A percentile compares a stretch with the other conserved stretches of the same genome.
Evolutionary conservation across 176 grass and related monocot species (phyloP).

Genomic region (Cenchrus purpureus): DNA sequence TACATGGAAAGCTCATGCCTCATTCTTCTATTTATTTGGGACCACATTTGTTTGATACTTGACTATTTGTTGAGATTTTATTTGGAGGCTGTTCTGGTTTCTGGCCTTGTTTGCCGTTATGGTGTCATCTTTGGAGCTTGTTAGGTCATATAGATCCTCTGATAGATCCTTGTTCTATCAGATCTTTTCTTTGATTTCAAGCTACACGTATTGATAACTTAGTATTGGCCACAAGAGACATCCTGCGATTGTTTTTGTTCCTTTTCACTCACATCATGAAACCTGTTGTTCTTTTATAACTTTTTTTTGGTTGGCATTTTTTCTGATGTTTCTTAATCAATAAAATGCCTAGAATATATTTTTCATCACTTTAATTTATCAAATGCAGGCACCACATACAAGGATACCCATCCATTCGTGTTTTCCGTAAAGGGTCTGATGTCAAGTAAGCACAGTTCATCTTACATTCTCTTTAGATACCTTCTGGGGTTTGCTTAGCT

Average conservation of each 20-base stretch:
- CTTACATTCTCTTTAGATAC: conserved; percentile 29
- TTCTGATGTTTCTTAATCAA: conserved; percentile 28
- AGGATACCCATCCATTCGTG: conserved; percentile 94
- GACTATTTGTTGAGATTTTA: background rate
- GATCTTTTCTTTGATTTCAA: background rate
- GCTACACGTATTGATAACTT: conserved; percentile 4
- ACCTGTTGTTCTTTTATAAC: background rate
- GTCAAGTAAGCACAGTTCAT: conserved; percentile 73
- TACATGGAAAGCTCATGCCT: background rate
- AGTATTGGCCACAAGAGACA: conserved; percentile 1
- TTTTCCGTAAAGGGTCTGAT: conserved; percentile 95
- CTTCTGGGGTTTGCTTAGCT: conserved; percentile 22
- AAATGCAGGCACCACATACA: conserved; percentile 94
- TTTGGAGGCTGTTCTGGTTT: background rate
- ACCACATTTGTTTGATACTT: conserved; percentile 15
- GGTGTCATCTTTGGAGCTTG: conserved; percentile 1
- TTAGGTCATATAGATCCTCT: background rate
- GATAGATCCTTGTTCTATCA: no score
- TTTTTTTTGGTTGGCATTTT: background rate
- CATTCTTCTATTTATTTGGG: background rate
- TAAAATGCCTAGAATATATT: background rate
- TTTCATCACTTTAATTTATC: conserved; percentile 32
- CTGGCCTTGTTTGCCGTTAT: background rate
- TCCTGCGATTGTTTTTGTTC: background rate
- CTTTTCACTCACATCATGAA: background rate